phyloP scores from a whole-genome alignment of 2,329 filamentous ascomycete genomes.

The Cladorrhinum sp. region DNA sequence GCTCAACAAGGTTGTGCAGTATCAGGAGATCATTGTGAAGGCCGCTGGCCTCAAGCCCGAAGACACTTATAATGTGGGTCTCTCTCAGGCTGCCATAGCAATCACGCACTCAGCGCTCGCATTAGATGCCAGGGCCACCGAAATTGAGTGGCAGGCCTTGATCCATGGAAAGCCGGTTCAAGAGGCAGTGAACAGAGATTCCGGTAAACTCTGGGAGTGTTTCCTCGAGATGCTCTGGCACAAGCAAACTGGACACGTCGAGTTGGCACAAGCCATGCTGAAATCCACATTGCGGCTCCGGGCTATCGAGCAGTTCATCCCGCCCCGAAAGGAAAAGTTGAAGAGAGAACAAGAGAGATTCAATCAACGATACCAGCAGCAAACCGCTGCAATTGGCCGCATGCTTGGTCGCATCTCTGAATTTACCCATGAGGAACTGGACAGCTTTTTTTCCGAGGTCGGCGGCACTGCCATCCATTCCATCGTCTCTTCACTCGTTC shows the following conservation, averaged over 20 bases:
- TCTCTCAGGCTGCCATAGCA: conserved; percentile 55
- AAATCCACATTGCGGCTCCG: conserved; percentile 68
- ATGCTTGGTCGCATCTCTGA: conserved; percentile 78
- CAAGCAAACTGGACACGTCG: conserved; percentile 50
- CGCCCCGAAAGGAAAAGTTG: conserved; percentile 46
- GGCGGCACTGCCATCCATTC: conserved; percentile 62
- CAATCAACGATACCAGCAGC: conserved; percentile 55
- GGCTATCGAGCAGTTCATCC: conserved; percentile 70
- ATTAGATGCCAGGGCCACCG: conserved; percentile 68
- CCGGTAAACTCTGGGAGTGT: conserved; percentile 73
- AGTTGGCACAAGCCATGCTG: conserved; percentile 71
- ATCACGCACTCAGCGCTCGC: conserved; percentile 65
- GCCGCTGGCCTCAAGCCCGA: conserved; percentile 48
- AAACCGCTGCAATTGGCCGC: conserved; percentile 60
- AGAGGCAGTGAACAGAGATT: conserved; percentile 65
- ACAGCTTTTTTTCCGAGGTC: conserved; percentile 64
- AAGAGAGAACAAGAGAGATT: conserved; percentile 61
- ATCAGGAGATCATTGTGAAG: conserved; percentile 58
- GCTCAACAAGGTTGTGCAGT: conserved; percentile 62
- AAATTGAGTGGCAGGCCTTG: conserved; percentile 66
- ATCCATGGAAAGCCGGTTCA: conserved; percentile 59
- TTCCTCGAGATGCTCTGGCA: conserved; percentile 66
- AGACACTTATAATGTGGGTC: conserved; percentile 47
- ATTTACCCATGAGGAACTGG: conserved; percentile 67
- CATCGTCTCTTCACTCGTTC: conserved; percentile 75